These are phyloP conservation scores for Candida hungchunana DNA, from an alignment of 805 yeast species.

Conservation along the genomic window DNA sequence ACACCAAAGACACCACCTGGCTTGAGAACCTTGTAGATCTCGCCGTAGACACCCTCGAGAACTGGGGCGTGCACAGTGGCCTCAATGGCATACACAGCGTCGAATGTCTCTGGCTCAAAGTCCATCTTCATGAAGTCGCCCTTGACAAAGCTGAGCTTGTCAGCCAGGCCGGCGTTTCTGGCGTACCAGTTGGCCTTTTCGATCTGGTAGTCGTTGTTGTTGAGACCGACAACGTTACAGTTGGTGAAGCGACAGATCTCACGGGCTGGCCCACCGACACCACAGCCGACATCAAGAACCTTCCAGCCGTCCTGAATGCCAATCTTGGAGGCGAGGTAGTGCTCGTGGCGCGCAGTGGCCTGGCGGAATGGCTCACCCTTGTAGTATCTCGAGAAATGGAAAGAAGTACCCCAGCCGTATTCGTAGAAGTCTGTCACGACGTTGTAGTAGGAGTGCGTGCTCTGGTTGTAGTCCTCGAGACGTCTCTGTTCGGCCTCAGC, in stretches of 20 bases:
- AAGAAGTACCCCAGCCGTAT: conserved; percentile 98
- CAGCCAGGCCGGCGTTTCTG: conserved; percentile 53
- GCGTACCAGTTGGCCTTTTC: conserved; percentile 87
- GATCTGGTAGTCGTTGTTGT: conserved; percentile 96
- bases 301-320: conserved; percentile 73
- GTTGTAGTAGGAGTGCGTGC: conserved; percentile 94
- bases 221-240: conserved; percentile 81
- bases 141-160: conserved; percentile 81
- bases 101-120: conserved; percentile 83
- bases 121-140: conserved; percentile 99
- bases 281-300: conserved; percentile 97
- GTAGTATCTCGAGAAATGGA: conserved; percentile 95
- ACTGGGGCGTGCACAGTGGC: conserved; percentile 98
- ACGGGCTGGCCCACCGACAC: conserved; percentile 99
- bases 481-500: conserved; percentile 67
- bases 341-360: conserved; percentile 97
- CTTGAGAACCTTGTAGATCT: conserved; percentile 90
- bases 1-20: conserved; percentile 98
- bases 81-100: conserved; percentile 97
- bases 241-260: conserved; percentile 91
- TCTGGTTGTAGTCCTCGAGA: conserved; percentile 79
- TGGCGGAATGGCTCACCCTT: conserved; percentile 90
- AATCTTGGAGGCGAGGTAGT: conserved; percentile 85
- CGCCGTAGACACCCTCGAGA: conserved; percentile 91
- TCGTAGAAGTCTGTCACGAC: conserved; percentile 97